phyloP scores from a whole-genome alignment of 495 filamentous ascomycete genomes.

The Articulospora tetracladia region DNA sequence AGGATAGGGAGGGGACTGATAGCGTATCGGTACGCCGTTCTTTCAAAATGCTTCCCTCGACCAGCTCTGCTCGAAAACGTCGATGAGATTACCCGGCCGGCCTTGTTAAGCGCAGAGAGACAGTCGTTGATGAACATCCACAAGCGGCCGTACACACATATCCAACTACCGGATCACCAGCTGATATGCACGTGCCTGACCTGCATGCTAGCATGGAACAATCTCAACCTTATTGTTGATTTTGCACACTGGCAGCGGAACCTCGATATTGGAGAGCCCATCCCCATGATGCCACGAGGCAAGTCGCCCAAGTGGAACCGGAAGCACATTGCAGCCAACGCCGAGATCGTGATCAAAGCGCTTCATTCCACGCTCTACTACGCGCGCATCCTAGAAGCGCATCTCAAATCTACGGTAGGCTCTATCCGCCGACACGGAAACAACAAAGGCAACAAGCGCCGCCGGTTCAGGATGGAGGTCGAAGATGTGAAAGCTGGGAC shows the following conservation, averaged over 20 bases:
- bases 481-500: constrained; percentile 38
- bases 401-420: constrained; percentile 44
- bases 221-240: constrained; percentile 46
- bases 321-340: constrained; percentile 34
- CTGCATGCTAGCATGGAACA: constrained; percentile 49
- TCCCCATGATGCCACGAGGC: constrained; percentile 45
- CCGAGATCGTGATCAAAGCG: constrained; percentile 35
- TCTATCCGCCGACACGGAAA: constrained; percentile 44
- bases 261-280: constrained; percentile 44
- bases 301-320: constrained; percentile 41
- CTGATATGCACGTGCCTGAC: constrained; percentile 48
- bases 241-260: constrained; percentile 50
- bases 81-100: constrained; percentile 29
- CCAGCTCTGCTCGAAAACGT: constrained; percentile 39
- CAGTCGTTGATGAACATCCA: constrained; percentile 32
- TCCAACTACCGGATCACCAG: constrained; percentile 33
- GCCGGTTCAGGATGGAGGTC: constrained; percentile 43
- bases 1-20: constrained; percentile 37
- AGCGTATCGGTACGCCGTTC: constrained; percentile 37
- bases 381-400: constrained; percentile 44
- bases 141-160: constrained; percentile 44
- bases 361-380: constrained; percentile 42
- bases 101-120: constrained; percentile 34
- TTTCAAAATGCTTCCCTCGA: constrained; percentile 43
- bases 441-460: constrained; percentile 41